Conservation (phyloP, 2,329 filamentous ascomycete species). For the Aaosphaeria pasadenensis region DNA sequence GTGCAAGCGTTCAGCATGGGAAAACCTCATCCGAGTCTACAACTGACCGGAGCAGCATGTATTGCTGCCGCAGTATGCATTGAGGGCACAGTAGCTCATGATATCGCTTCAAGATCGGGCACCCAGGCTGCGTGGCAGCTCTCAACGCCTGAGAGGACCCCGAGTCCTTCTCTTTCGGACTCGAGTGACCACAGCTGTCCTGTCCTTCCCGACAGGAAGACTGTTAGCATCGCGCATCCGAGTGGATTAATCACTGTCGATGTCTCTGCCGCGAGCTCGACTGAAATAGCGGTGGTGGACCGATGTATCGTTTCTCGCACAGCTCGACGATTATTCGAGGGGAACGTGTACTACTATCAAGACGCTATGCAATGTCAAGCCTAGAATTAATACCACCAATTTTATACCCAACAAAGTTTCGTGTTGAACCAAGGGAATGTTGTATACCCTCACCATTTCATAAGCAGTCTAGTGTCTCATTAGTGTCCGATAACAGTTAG, state of each 20-base stretch:
- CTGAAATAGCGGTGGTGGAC: slow-evolving; percentile 16
- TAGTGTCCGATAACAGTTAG: too few species aligned
- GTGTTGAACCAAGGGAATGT: too few species aligned
- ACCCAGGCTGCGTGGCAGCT: too few species aligned
- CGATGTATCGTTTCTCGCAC: slow-evolving; percentile 30
- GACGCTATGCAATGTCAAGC: too few species aligned
- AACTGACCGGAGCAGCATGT: slow-evolving; percentile 33
- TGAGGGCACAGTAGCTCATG: slow-evolving; percentile 23
- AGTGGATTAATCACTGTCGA: slow-evolving; percentile 26
- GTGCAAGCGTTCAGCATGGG: slow-evolving; percentile 30
- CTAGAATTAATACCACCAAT: too few species aligned
- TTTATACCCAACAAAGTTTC: too few species aligned
- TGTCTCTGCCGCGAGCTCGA: slow-evolving; percentile 12
- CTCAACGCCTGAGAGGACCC: background rate
- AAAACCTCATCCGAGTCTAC: slow-evolving; percentile 29
- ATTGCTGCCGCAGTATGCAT: slow-evolving; percentile 26
- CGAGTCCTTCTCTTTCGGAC: background rate
- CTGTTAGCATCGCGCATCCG: slow-evolving; percentile 15
- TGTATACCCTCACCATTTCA: too few species aligned
- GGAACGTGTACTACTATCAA: slow-evolving; percentile 4
- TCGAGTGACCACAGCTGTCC: too few species aligned
- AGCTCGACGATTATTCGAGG: slow-evolving; percentile 30
- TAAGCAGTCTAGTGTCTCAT: too few species aligned
- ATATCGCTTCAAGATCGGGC: background rate
- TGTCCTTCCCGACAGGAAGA: background rate